phyloP scores from a whole-genome alignment of 2,329 filamentous ascomycete genomes.

The Pseudogymnoascus destructans region DNA sequence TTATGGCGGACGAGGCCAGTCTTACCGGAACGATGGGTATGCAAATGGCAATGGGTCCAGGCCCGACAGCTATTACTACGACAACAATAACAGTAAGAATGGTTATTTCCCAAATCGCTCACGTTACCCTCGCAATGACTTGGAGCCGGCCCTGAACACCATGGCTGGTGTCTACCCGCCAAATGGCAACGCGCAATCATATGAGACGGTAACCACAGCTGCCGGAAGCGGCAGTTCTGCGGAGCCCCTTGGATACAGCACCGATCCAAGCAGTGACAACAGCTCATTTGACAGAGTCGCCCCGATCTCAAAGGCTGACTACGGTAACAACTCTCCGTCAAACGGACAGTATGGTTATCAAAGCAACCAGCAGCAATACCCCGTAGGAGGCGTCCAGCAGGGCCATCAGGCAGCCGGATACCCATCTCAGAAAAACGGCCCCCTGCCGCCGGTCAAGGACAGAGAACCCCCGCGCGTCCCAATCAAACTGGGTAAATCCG shows the following conservation, averaged over 20 bases:
- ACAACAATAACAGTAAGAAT: constrained; percentile 20
- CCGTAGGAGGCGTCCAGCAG: constrained; percentile 1
- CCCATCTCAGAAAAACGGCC: constrained; percentile 17
- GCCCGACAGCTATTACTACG: constrained; percentile 33
- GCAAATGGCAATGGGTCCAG: constrained; percentile 21
- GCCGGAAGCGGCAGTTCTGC: constrained; percentile 58
- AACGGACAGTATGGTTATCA: constrained; percentile 15
- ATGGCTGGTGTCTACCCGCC: constrained; percentile 21
- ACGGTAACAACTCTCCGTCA: constrained; percentile 36
- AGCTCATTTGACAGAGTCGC: constrained; percentile 70
- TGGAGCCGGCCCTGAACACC: constrained; percentile 23
- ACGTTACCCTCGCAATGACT: constrained; percentile 24
- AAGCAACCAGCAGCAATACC: constrained; percentile 17
- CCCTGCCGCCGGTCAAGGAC: constrained; percentile 22
- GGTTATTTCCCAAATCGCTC: constrained; percentile 24
- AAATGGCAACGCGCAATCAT: constrained; percentile 36
- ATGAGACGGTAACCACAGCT: constrained; percentile 75
- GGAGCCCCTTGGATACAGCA: constrained; percentile 67
- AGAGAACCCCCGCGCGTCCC: constrained; percentile 16
- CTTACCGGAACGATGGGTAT: constrained; percentile 19
- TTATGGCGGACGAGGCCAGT: constrained; percentile 24
- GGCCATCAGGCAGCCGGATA: constrained; percentile 13
- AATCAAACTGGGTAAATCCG: constrained; percentile 22
- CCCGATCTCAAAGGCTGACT: constrained; percentile 43
- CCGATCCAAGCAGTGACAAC: constrained; percentile 81